Percentiles rank a stretch among this genome's conserved stretches.
These are phyloP conservation scores for Penicillium subrubescens DNA, from an alignment of 495 filamentous ascomycete species.

Conservation along the genomic window DNA sequence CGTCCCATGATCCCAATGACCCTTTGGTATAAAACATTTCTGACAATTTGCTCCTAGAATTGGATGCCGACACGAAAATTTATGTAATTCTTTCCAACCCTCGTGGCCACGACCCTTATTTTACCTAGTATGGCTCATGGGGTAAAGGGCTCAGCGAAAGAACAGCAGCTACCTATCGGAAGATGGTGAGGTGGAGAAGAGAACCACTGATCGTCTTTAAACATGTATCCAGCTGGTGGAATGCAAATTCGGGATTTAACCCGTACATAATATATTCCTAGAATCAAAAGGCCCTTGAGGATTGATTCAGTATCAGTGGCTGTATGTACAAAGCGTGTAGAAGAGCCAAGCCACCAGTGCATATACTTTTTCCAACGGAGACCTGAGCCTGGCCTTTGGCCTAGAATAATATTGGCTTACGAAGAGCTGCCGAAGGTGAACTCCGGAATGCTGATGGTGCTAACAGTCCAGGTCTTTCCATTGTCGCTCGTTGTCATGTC, in stretches of 20 bases:
- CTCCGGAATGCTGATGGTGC: conserved; percentile 35
- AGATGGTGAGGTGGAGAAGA: not conserved
- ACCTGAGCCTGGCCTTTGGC: not conserved
- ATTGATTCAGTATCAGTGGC: no score
- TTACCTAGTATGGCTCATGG: no score
- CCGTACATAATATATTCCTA: no score
- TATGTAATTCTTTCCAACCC: not conserved
- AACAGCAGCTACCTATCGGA: not conserved
- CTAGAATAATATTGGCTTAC: not conserved
- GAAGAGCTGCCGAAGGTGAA: conserved; percentile 24
- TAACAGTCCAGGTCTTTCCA: conserved; percentile 45
- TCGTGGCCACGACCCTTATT: not conserved
- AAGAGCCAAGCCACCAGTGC: not conserved
- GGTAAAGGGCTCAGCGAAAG: not conserved
- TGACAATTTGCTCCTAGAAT: not conserved
- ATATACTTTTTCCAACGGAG: not conserved
- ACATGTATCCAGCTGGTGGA: no score
- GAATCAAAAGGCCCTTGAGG: no score
- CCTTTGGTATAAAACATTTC: not conserved
- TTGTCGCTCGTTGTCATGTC: conserved; percentile 40
- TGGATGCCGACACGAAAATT: not conserved
- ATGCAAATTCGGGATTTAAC: no score
- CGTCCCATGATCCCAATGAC: not conserved
- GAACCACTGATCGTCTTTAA: not conserved
- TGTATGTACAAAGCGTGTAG: not conserved